Evolutionary conservation across 352 stramenopile genomes (phyloP), one percentile per base, ranked within the genome.

Genomic region (Globisporangium cederbergense): DNA sequence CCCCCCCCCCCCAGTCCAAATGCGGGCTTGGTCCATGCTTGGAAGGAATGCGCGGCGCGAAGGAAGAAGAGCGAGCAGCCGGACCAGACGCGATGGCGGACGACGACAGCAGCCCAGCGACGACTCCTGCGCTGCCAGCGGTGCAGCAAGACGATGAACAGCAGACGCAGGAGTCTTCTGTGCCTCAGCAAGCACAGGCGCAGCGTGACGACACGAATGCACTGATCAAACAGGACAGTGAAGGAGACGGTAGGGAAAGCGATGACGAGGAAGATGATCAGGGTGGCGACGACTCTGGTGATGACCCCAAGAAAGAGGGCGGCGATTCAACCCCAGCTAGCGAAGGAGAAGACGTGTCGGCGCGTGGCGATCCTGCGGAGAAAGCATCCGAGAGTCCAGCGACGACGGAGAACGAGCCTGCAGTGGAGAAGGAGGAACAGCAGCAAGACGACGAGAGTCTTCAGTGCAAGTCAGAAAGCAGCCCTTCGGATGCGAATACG

Each of bases 41-140:
- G 36, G 32, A 13, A 13, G 8, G 47, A 53, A 52, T 52, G 46
- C 42, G 46, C 46, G 46, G 22, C 10, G 9, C 20, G 46, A n/a
- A 53, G 14, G 47, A 53, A 53, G 47, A 28, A 53, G 47, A 34
- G 47, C 47, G 13, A 20, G 25, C 50, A 40, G 36, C 49, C 49
- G 49, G 20, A 38, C 34, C 30, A 58, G 28, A 38, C 51, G 30
- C 51, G 30, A 58, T 58, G 51, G 51, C 30, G 28, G 51, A 58
- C 51, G 51, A 58, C 51, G 30, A 38, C 30, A 58, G 51, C 50
- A 20, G 22, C 28, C 18, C 16, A 9, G 51, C 16, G 28, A 3
- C 22, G 20, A 18, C 47, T n/a, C 10, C 51, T 58, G 28, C 30
- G 49, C 49, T 22, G 49, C 25, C 30, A 30, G 5, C 22, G 25